Conservation (phyloP, 306 rosid species). For the Cucurbita ficifolia region DNA sequence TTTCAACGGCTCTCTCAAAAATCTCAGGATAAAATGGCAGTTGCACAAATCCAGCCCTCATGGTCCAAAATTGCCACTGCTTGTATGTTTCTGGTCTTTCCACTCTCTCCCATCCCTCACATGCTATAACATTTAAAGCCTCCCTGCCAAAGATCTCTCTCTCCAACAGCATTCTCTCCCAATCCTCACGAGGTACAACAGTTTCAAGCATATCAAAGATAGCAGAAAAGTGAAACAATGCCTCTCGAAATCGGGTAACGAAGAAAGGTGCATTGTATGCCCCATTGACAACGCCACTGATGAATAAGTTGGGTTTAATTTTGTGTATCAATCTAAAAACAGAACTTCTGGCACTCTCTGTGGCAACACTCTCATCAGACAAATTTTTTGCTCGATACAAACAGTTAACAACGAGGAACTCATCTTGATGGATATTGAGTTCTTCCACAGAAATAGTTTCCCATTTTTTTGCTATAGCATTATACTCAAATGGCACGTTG, state of each 20-base stretch:
- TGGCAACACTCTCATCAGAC: conserved; percentile 70
- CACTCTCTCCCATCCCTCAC: conserved; percentile 92
- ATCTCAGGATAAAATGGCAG: conserved; percentile 21
- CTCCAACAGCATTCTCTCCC: conserved; percentile 83
- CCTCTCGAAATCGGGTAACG: conserved; percentile 86
- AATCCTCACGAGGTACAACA: conserved; percentile 71
- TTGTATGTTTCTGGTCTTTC: conserved; percentile 94
- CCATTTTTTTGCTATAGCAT: conserved; percentile 79
- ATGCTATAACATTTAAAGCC: conserved; percentile 82
- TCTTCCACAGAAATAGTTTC: conserved; percentile 69
- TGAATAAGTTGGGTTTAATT: conserved; percentile 59
- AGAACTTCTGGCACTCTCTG: conserved; percentile 50
- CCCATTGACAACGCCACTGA: conserved; percentile 67
- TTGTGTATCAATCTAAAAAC: conserved; percentile 58
- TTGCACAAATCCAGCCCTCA: conserved; percentile 71
- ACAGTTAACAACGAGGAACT: conserved; percentile 59
- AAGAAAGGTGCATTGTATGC: conserved; percentile 88
- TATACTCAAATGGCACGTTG: conserved; percentile 64
- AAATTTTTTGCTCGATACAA: conserved; percentile 63
- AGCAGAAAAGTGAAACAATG: conserved; percentile 78
- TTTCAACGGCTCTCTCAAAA: conserved; percentile 33
- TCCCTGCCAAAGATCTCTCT: conserved; percentile 75
- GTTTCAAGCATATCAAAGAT: conserved; percentile 89
- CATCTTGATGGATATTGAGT: conserved; percentile 63
- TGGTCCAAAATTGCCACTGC: conserved; percentile 83